These are phyloP conservation scores for Mycena haematopus DNA, from an alignment of 768 basidiomycete species.

Conservation along the genomic window DNA sequence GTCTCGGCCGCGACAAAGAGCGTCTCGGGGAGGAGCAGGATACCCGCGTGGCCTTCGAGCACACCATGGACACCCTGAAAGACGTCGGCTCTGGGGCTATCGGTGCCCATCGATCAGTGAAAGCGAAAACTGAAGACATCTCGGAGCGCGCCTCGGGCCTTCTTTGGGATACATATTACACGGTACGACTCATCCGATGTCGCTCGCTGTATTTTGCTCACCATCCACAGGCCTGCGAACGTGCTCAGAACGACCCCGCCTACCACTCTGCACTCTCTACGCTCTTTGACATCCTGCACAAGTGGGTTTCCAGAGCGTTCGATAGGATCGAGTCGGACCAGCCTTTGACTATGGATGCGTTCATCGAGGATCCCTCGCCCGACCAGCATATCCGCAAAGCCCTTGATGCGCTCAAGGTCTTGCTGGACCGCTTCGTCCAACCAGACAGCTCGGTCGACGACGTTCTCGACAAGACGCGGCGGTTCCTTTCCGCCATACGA, in stretches of 20 bases:
- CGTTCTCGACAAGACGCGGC: slow-evolving; percentile 47
- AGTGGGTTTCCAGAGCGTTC: slow-evolving; percentile 59
- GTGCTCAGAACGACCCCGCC: slow-evolving; percentile 62
- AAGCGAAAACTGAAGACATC: slow-evolving; percentile 49
- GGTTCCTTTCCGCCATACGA: slow-evolving; percentile 11
- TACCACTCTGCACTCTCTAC: slow-evolving; percentile 65
- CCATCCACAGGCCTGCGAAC: slow-evolving; percentile 58
- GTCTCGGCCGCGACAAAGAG: slow-evolving; percentile 57
- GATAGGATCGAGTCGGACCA: slow-evolving; percentile 54
- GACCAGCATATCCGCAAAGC: slow-evolving; percentile 67
- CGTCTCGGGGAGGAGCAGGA: slow-evolving; percentile 54
- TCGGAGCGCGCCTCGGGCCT: slow-evolving; percentile 46
- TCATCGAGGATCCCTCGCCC: slow-evolving; percentile 67
- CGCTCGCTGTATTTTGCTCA: background rate
- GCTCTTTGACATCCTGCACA: slow-evolving; percentile 59
- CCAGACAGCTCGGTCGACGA: slow-evolving; percentile 52
- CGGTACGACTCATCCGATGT: slow-evolving; percentile 43
- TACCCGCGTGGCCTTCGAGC: slow-evolving; percentile 61
- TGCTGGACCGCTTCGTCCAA: slow-evolving; percentile 54
- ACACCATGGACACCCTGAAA: slow-evolving; percentile 70
- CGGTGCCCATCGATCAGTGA: slow-evolving; percentile 52
- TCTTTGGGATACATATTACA: slow-evolving; percentile 55
- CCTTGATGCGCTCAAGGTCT: slow-evolving; percentile 51
- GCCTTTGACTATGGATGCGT: slow-evolving; percentile 52
- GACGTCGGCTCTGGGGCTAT: slow-evolving; percentile 62